Conservation (phyloP, 495 filamentous ascomycete species). For the Penicillium riverlandense region DNA sequence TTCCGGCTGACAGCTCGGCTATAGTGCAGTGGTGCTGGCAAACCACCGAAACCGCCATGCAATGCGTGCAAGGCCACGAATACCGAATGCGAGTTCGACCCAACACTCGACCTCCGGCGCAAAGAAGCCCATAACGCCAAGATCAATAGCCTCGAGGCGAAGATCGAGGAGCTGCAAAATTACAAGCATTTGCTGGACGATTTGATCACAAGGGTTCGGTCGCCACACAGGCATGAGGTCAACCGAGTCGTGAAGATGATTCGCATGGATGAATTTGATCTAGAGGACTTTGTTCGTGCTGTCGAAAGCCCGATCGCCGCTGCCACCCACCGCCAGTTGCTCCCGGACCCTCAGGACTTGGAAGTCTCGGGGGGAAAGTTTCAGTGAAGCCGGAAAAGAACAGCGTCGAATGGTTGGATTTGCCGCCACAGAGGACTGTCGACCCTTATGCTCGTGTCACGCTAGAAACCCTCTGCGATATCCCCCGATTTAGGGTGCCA, state of each 20-base stretch:
- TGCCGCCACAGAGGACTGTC: neutral
- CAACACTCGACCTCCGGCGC: constrained; percentile 30
- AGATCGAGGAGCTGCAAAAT: constrained; percentile 27
- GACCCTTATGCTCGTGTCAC: constrained; percentile 22
- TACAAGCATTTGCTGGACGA: constrained; percentile 24
- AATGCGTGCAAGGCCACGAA: constrained; percentile 26
- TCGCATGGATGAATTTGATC: constrained; percentile 9
- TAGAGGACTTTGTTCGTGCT: constrained; percentile 17
- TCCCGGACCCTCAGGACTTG: constrained; percentile 3
- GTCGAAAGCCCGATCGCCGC: constrained; percentile 12
- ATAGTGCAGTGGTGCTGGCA: too few relatives aligned
- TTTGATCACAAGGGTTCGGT: constrained; percentile 22
- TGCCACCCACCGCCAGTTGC: constrained; percentile 9
- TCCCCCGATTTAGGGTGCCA: constrained; percentile 25
- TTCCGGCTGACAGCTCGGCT: too few relatives aligned
- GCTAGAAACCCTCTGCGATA: constrained; percentile 31
- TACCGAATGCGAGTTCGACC: constrained; percentile 33
- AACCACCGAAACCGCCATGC: constrained; percentile 15
- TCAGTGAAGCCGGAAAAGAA: neutral
- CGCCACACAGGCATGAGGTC: constrained; percentile 14
- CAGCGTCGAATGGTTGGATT: too few relatives aligned
- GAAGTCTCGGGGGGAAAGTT: constrained; percentile 7
- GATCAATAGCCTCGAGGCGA: constrained; percentile 22
- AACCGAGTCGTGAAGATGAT: constrained; percentile 20
- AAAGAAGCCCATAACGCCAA: constrained; percentile 9